These are phyloP conservation scores for Diophrys sp. DNA, from an alignment of 73 alveolate species.

Conservation along the genomic window DNA sequence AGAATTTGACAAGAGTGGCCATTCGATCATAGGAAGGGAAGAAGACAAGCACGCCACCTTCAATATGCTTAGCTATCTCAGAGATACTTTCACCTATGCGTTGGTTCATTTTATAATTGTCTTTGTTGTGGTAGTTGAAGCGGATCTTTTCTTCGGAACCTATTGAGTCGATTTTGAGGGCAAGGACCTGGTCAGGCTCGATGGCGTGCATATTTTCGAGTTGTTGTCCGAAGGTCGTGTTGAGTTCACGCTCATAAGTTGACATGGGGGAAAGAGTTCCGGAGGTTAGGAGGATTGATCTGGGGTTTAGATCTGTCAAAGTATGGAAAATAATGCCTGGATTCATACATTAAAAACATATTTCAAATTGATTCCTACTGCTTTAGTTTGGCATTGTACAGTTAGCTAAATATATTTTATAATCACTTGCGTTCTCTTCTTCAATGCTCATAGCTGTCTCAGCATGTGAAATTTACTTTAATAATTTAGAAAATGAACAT, in stretches of 20 bases:
- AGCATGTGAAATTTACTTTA: not conserved
- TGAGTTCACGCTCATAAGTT: slow-evolving; percentile 82
- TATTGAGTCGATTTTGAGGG: slow-evolving; percentile 56
- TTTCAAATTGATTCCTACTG: slow-evolving; percentile 27
- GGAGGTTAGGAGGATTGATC: slow-evolving; percentile 82
- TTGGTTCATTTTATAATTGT: slow-evolving; percentile 60
- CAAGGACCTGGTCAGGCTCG: slow-evolving; percentile 68
- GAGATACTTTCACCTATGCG: slow-evolving; percentile 77
- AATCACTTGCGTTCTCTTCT: not conserved
- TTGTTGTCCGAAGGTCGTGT: slow-evolving; percentile 66
- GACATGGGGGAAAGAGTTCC: slow-evolving; percentile 93
- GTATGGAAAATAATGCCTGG: slow-evolving; percentile 53
- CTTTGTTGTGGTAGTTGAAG: slow-evolving; percentile 72
- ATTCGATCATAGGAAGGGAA: not conserved
- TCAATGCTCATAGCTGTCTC: not conserved
- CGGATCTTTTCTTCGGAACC: slow-evolving; percentile 57
- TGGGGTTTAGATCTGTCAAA: slow-evolving; percentile 24
- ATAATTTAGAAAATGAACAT: not conserved
- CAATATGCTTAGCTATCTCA: slow-evolving; percentile 56
- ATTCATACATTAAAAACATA: slow-evolving; percentile 55
- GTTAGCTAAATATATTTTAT: too few relatives aligned
- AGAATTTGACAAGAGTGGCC: not conserved
- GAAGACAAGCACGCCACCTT: slow-evolving; percentile 7
- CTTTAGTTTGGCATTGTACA: too few relatives aligned
- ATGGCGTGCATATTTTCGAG: slow-evolving; percentile 90